A percentile compares a stretch with the other conserved stretches of the same genome.
Conservation (phyloP, 2,329 filamentous ascomycete genomes). For the Cladorrhinum sp. region DNA sequence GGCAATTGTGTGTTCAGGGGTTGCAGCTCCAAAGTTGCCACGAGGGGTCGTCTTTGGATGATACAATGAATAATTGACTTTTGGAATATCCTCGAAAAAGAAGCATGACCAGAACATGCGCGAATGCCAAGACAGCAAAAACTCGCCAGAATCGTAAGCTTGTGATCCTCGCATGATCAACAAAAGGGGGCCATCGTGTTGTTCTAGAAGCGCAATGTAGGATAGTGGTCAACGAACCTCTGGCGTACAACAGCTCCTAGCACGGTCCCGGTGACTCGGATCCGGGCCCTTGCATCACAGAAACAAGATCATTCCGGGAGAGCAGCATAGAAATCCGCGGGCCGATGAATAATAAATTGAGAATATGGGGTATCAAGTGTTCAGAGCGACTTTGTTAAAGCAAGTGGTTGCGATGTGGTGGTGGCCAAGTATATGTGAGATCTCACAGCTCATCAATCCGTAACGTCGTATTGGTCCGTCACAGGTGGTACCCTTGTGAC, state of each 20-base stretch:
- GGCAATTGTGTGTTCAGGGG: not conserved
- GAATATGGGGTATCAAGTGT: not conserved
- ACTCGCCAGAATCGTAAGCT: not conserved
- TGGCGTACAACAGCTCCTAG: not conserved
- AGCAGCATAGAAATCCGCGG: not conserved
- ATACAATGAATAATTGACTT: not conserved
- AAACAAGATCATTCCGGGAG: not conserved
- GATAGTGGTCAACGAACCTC: not conserved
- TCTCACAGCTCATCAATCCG: conserved; percentile 31
- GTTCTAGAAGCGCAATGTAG: not conserved
- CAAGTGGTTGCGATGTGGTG: not conserved
- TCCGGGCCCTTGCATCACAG: not conserved
- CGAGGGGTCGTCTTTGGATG: conserved; percentile 1
- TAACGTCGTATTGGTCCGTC: conserved; percentile 33
- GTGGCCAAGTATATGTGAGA: not conserved
- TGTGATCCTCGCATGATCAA: not conserved
- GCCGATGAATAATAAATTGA: not conserved
- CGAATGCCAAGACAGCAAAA: not conserved
- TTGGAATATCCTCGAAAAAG: not conserved
- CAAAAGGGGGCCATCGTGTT: not conserved
- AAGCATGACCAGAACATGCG: not conserved
- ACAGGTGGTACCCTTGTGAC: conserved; percentile 21
- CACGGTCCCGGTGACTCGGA: not conserved
- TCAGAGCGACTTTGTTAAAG: not conserved
- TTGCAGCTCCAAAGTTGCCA: conserved; percentile 1